phyloP scores from a whole-genome alignment of 768 basidiomycete species.

The Pisolithus marmoratus region DNA sequence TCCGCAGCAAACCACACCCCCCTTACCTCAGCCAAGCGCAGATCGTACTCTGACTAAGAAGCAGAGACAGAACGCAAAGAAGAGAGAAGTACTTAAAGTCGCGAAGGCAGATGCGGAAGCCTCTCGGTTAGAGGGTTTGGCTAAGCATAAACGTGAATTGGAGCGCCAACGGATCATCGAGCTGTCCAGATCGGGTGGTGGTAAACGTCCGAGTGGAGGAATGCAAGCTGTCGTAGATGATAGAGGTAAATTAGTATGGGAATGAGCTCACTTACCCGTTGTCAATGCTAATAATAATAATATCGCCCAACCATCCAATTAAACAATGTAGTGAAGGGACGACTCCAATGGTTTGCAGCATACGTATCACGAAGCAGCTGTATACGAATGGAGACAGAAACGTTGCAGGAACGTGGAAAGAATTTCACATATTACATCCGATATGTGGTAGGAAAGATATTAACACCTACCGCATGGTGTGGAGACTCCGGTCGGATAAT shows the following conservation, averaged over 20 bases:
- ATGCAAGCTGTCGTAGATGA: constrained; percentile 58
- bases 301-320: not conserved
- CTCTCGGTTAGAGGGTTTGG: constrained; percentile 44
- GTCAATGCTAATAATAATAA: not conserved
- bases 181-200: constrained; percentile 24
- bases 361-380: constrained; percentile 6
- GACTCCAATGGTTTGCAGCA: not conserved
- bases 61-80: constrained; percentile 63
- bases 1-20: constrained; percentile 1
- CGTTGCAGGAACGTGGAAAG: too few species aligned
- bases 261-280: constrained; percentile 23
- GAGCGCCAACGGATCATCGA: constrained; percentile 51
- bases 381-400: too few species aligned
- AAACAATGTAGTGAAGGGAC: not conserved
- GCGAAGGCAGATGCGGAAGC: constrained; percentile 51
- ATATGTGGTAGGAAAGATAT: not conserved
- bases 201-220: constrained; percentile 41
- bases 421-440: too few species aligned
- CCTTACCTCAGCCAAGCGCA: constrained; percentile 26
- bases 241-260: constrained; percentile 56
- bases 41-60: constrained; percentile 52
- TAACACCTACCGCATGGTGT: constrained; percentile 6
- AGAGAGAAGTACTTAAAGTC: constrained; percentile 52
- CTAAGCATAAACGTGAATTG: constrained; percentile 54
- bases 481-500: too few species aligned